Evolutionary conservation across 2,329 filamentous ascomycete species (phyloP), one percentile per base, ranked within the genome.

Genomic region (Aspergillus ustus): DNA sequence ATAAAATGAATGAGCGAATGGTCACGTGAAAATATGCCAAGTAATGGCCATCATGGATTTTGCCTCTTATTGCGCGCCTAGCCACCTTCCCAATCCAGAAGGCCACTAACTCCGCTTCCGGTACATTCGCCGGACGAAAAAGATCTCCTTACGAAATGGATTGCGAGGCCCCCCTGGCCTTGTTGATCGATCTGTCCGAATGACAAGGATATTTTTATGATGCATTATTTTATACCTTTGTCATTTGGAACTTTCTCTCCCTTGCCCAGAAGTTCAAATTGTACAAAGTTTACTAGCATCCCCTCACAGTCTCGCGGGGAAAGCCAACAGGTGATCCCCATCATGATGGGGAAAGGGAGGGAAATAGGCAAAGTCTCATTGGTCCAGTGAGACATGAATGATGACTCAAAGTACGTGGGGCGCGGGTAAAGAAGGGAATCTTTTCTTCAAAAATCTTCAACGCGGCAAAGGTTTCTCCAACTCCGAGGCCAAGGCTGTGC

Each of bases 401-500:
- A n/a, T n/a, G 59, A 61, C 53, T 57, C 53, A 61, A 61, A 52
- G 46, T 61, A 61, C 59, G 40, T 61, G 59, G 53, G 59, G 48
- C 25, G 8, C 48, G 53, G 53, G 59, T 61, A 61, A 53, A 53
- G 48, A 44, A 57, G 48, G 49, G 59, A 61, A 61, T 49, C 52
- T 46, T n/a, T 52, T 31, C 40, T 25, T 25, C 25, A 25, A 3
- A 31, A 15, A 15, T 40, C 11, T 40, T 58, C 46, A 25, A 31
- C 7, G 28, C 11, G 15, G 34, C 19, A 40, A 25, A 29, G 34
- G 29, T 22, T 34, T 11, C 40, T 45, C 52, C 52, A 31, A 40
- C 13, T 29, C 52, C 22, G 22, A 40, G 37, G 19, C 19, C 29
- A n/a, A n/a, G 22, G n/a, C 34, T 15, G 49, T 17, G 22, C 44